Percentiles rank a stretch among this genome's conserved stretches.
These are phyloP conservation scores for Podospora fimiseda DNA, from an alignment of 495 filamentous ascomycete species.

Conservation along the genomic window DNA sequence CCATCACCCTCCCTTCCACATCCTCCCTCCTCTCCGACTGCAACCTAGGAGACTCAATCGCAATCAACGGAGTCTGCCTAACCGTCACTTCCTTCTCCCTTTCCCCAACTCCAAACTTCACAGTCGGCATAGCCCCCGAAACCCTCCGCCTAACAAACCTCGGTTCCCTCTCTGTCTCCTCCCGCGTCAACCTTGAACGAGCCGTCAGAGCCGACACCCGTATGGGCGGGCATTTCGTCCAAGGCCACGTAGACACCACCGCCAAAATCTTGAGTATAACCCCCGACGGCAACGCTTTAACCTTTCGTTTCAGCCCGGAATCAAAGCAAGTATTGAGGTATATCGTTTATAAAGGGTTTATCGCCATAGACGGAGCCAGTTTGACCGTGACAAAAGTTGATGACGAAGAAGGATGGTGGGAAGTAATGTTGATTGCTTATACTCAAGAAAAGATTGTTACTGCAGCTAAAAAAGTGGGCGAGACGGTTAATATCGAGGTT, in stretches of 20 bases:
- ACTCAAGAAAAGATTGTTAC: slow-evolving; percentile 90
- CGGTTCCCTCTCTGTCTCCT: slow-evolving; percentile 51
- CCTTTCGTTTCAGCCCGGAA: slow-evolving; percentile 71
- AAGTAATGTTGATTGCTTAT: slow-evolving; percentile 99
- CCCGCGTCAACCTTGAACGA: slow-evolving; percentile 82
- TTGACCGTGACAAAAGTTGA: slow-evolving; percentile 83
- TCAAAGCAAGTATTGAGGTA: slow-evolving; percentile 65
- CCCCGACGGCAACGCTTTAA: slow-evolving; percentile 82
- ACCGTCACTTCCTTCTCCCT: slow-evolving; percentile 74
- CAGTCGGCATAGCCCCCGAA: slow-evolving; percentile 91
- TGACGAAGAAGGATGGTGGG: slow-evolving; percentile 76
- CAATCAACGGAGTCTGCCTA: slow-evolving; percentile 84
- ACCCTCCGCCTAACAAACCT: slow-evolving; percentile 96
- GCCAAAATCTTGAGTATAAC: slow-evolving; percentile 61
- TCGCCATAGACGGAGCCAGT: slow-evolving; percentile 93
- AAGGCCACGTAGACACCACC: slow-evolving; percentile 91
- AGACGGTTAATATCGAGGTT: slow-evolving; percentile 92
- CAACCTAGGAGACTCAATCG: slow-evolving; percentile 86
- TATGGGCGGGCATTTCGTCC: slow-evolving; percentile 81
- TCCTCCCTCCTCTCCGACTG: slow-evolving; percentile 74
- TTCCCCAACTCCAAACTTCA: slow-evolving; percentile 54
- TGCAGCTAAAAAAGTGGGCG: slow-evolving; percentile 72
- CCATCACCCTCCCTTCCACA: slow-evolving; percentile 57
- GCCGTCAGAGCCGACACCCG: slow-evolving; percentile 82
- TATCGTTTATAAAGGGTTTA: slow-evolving; percentile 93